Base-by-base conservation (phyloP, 495 filamentous ascomycete genomes). In the Letharia columbiana region DNA sequence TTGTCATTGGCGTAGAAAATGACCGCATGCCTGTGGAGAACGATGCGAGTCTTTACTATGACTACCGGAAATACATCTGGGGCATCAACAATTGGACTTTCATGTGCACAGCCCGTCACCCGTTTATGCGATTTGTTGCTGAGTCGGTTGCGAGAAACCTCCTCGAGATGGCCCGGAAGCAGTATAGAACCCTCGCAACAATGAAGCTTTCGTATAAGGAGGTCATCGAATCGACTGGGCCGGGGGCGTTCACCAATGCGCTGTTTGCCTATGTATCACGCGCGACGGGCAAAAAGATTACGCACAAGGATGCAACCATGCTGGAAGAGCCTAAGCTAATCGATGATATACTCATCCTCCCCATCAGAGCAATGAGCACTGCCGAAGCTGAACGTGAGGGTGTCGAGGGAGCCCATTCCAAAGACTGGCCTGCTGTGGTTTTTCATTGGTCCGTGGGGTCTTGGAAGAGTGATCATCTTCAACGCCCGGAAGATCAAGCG, bases 61-160 rank as follows among this genome's bases (percentile, higher is more conserved):
- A 87, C 72, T 83, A 87, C 73, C 41, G 68, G 18, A 41, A 57
- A n/a, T 75, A 80, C 41, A 84, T 88, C 66, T 80, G 87, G 17
- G 85, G 86, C 37, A 76, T 77, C 59, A 87, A 87, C 70, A 86
- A 88, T 70, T 89, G 86, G 86, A 88, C 86, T 13, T 85, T 88
- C 66, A 82, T 84, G 76, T 81, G 80, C 74, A 86, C 85, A 72
- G 83, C 84, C 7, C 77, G 80, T 64, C 80, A 82, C 37, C 84
- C 84, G 42, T 82, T 87, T 66, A 83, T 89, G 83, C 78, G 87
- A 75, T 71, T 77, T 18, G 77, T 88, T 17, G 77, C 87, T 39
- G 81, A 87, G 68, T 79, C 82, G 63, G 86, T 88, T 70, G 76
- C 85, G 66, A 69, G 71, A 3, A 88, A 86, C 83, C 77, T 88